phyloP scores from a whole-genome alignment of 2,329 filamentous ascomycete genomes.

The Apiospora marii region DNA sequence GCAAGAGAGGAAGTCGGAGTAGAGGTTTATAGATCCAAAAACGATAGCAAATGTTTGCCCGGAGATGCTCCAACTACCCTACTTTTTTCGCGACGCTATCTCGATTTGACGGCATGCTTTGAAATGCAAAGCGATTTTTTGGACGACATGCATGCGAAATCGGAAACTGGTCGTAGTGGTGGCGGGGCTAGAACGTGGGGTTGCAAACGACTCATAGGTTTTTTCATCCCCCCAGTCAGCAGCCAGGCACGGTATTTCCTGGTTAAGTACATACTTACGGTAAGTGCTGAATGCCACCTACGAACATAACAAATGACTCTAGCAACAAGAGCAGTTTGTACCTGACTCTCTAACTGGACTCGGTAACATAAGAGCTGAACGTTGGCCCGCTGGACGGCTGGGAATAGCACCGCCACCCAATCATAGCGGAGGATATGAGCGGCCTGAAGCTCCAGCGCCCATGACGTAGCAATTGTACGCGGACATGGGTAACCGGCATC shows the following conservation, averaged over 20 bases:
- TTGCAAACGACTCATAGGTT: slow-evolving; percentile 4
- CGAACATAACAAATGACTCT: neutral
- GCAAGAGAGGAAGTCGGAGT: neutral
- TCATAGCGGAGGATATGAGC: neutral
- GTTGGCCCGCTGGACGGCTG: neutral
- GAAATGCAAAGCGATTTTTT: slow-evolving; percentile 30
- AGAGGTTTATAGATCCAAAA: neutral
- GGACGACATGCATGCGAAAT: slow-evolving; percentile 27
- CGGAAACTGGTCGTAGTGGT: slow-evolving; percentile 22
- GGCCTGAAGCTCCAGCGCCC: slow-evolving; percentile 6
- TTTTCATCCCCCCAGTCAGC: neutral
- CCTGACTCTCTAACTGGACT: neutral
- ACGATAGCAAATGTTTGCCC: neutral
- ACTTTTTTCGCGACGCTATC: slow-evolving; percentile 14
- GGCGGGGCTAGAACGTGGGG: slow-evolving; percentile 22
- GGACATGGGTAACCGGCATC: slow-evolving; percentile 6
- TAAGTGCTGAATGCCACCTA: neutral
- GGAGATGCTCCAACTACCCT: neutral
- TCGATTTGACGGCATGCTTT: slow-evolving; percentile 26
- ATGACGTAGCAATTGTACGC: slow-evolving; percentile 10
- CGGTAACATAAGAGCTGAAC: neutral
- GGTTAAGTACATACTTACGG: neutral
- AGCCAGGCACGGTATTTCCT: neutral
- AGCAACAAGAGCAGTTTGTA: neutral
- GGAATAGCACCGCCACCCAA: neutral